Percentiles rank a stretch among this genome's conserved stretches.
These are phyloP conservation scores for Trapa bicornis DNA, from an alignment of 345 rosid species.

Conservation along the genomic window DNA sequence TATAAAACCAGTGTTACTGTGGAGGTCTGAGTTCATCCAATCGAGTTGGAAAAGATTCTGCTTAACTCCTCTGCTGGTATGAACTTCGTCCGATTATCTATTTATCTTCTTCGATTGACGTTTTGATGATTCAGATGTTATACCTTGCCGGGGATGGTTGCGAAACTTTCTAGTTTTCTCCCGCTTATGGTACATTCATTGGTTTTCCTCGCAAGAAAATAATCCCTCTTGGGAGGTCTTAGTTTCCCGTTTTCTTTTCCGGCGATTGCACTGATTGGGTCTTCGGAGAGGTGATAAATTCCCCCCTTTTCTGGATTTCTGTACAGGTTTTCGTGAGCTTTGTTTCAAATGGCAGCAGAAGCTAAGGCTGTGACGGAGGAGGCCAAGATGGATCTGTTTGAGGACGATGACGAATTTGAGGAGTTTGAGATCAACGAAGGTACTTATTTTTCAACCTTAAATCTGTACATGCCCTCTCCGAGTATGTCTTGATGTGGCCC, in stretches of 20 bases:
- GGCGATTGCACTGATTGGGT: not conserved
- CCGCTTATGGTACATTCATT: not conserved
- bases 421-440: constrained; percentile 68
- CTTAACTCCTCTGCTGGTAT: not conserved
- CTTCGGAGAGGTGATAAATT: not conserved
- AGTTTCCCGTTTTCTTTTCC: not conserved
- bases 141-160: not conserved
- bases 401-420: constrained; percentile 93
- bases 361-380: constrained; percentile 42
- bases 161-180: not conserved
- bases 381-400: constrained; percentile 81
- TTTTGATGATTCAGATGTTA: not conserved
- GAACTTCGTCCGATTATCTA: not conserved
- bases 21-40: not conserved
- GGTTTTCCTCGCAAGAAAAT: not conserved
- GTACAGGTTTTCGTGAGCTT: not conserved
- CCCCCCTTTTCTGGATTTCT: not conserved
- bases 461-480: not conserved
- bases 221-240: too few species aligned
- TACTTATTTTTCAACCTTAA: constrained; percentile 2
- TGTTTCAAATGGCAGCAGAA: constrained; percentile 42
- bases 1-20: too few species aligned
- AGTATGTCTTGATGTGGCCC: not conserved
- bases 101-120: not conserved
- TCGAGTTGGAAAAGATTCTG: not conserved